Percentiles rank a stretch among this genome's conserved stretches.
These are phyloP conservation scores for Sugiyamaella neomexicana DNA, from an alignment of 1,139 yeast species.

Conservation along the genomic window DNA sequence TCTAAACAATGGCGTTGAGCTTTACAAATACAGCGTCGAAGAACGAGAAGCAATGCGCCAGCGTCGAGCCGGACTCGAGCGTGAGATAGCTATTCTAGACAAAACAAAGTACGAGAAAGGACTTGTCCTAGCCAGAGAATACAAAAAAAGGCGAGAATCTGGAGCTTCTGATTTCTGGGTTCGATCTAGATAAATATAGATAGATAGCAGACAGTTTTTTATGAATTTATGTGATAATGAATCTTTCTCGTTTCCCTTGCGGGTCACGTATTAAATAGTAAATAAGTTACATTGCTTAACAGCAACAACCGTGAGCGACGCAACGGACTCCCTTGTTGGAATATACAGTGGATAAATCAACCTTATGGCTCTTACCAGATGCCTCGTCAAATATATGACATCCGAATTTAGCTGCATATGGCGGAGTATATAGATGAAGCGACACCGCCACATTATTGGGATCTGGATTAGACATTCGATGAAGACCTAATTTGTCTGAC, in stretches of 20 bases:
- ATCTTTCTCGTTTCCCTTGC: neutral
- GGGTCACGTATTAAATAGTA: neutral
- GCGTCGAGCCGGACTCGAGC: constrained; percentile 19
- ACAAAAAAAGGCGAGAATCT: constrained; percentile 29
- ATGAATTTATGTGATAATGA: constrained; percentile 16
- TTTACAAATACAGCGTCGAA: constrained; percentile 22
- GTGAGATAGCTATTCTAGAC: constrained; percentile 30
- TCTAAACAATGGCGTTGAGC: constrained; percentile 16
- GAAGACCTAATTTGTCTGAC: constrained; percentile 65
- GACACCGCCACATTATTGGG: constrained; percentile 56
- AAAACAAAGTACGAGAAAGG: constrained; percentile 34
- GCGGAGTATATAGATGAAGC: constrained; percentile 75
- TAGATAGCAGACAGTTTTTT: neutral
- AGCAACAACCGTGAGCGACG: constrained; percentile 5
- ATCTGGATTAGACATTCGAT: constrained; percentile 58
- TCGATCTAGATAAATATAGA: constrained; percentile 21
- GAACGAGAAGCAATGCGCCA: constrained; percentile 24
- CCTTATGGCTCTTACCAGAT: constrained; percentile 56
- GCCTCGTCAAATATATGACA: constrained; percentile 59
- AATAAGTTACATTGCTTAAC: constrained; percentile 7
- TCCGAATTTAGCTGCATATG: constrained; percentile 68
- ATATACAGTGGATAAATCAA: constrained; percentile 61
- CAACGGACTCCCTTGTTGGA: constrained; percentile 57
- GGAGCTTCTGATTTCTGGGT: constrained; percentile 35
- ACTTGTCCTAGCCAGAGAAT: constrained; percentile 32